These are phyloP conservation scores for Diaporthe batatas DNA, from an alignment of 2,329 filamentous ascomycete genomes.

Conservation along the genomic window DNA sequence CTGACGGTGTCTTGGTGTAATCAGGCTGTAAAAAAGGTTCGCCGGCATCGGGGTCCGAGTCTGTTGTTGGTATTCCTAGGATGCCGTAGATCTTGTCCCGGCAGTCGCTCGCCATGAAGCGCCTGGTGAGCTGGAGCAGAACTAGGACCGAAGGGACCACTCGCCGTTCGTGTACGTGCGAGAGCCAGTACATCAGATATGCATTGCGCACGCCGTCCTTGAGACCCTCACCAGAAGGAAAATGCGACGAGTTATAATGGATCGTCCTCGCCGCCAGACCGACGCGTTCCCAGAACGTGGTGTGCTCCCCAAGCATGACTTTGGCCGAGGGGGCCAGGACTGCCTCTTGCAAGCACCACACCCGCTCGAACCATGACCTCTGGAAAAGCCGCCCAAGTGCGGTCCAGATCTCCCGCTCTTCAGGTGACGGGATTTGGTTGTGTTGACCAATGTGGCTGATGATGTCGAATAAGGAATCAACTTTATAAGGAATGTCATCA, in stretches of 20 bases:
- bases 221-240: no score
- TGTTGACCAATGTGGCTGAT: not conserved
- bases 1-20: not conserved
- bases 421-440: not conserved
- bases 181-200: not conserved
- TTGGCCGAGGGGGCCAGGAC: not conserved
- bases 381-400: not conserved
- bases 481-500: no score
- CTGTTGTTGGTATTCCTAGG: not conserved
- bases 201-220: not conserved
- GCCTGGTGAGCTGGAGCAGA: not conserved
- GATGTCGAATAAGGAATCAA: not conserved
- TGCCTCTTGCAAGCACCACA: conserved; percentile 17
- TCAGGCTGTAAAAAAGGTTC: not conserved
- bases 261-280: not conserved
- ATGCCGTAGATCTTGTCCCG: conserved; percentile 5
- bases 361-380: not conserved
- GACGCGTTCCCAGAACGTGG: not conserved
- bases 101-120: not conserved
- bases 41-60: not conserved
- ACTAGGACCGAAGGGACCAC: not conserved
- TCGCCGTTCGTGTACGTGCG: not conserved
- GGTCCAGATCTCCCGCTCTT: not conserved
- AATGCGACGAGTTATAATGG: not conserved
- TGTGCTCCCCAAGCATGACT: not conserved